phyloP scores from a whole-genome alignment of 2,329 filamentous ascomycete species.

The Lojkania enalia region DNA sequence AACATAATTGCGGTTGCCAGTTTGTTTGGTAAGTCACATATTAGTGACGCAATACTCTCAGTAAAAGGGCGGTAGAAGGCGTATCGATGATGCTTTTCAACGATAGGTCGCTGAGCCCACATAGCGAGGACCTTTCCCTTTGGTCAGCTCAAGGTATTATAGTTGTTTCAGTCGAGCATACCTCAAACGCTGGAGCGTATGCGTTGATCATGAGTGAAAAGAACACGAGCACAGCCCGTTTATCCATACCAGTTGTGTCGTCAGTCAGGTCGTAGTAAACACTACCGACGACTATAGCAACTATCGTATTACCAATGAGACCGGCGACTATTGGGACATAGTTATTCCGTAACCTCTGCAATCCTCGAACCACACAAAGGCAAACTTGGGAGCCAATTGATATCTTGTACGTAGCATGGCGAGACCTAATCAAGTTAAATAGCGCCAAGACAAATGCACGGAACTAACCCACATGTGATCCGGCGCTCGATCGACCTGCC shows the following conservation, averaged over 20 bases:
- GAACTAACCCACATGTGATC: no score
- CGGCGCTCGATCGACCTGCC: no score
- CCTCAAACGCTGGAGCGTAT: conserved; percentile 60
- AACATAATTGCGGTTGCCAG: conserved; percentile 69
- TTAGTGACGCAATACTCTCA: conserved; percentile 79
- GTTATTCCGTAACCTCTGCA: neutral
- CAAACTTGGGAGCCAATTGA: neutral
- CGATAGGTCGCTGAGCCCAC: conserved; percentile 74
- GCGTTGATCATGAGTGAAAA: conserved; percentile 61
- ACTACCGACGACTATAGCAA: conserved; percentile 62
- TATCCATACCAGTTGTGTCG: conserved; percentile 58
- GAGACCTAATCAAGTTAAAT: neutral
- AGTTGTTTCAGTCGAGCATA: no score
- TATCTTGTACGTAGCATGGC: neutral
- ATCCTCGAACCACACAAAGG: neutral
- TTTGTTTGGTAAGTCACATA: conserved; percentile 81
- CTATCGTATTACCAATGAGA: conserved; percentile 52
- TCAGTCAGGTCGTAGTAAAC: conserved; percentile 59
- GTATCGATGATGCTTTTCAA: conserved; percentile 85
- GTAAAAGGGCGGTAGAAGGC: conserved; percentile 87
- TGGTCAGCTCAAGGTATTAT: no score
- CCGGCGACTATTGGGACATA: neutral
- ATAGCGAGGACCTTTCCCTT: neutral
- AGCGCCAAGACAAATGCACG: no score
- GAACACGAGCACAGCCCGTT: conserved; percentile 59